A percentile compares a stretch with the other conserved stretches of the same genome.
Evolutionary conservation across 257 asterid genomes (phyloP).

Genomic region (Verbena officinalis): DNA sequence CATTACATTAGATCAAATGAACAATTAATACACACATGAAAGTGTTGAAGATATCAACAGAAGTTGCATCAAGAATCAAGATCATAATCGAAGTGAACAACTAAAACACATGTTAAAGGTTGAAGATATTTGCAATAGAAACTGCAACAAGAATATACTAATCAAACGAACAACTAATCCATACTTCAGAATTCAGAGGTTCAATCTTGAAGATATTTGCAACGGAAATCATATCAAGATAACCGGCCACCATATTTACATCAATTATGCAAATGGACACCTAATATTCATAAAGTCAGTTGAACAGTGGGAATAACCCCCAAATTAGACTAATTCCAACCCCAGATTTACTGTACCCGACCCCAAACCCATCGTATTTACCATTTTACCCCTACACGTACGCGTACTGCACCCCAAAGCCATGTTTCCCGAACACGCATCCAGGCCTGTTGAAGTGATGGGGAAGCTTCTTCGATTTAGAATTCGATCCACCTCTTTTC

Average conservation of each 20-base stretch:
- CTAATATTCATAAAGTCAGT: constrained; percentile 30
- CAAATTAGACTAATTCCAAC: constrained; percentile 23
- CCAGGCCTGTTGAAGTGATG: constrained; percentile 62
- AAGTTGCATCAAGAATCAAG: constrained; percentile 32
- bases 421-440: constrained; percentile 55
- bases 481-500: constrained; percentile 57
- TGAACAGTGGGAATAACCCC: constrained; percentile 20
- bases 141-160: background rate
- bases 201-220: constrained; percentile 3
- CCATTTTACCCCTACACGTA: constrained; percentile 37
- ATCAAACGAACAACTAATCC: background rate
- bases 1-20: constrained; percentile 1
- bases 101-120: too few relatives aligned
- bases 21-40: background rate
- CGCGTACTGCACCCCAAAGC: constrained; percentile 44
- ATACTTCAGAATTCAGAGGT: background rate
- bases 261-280: constrained; percentile 28
- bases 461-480: constrained; percentile 54
- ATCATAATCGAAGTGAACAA: too few relatives aligned
- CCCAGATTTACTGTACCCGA: constrained; percentile 24
- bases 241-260: constrained; percentile 21
- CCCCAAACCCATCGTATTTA: constrained; percentile 3
- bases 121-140: background rate
- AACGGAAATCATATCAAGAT: constrained; percentile 35
- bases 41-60: constrained; percentile 23